phyloP scores from a whole-genome alignment of 345 rosid species.

The Brassica cretica region DNA sequence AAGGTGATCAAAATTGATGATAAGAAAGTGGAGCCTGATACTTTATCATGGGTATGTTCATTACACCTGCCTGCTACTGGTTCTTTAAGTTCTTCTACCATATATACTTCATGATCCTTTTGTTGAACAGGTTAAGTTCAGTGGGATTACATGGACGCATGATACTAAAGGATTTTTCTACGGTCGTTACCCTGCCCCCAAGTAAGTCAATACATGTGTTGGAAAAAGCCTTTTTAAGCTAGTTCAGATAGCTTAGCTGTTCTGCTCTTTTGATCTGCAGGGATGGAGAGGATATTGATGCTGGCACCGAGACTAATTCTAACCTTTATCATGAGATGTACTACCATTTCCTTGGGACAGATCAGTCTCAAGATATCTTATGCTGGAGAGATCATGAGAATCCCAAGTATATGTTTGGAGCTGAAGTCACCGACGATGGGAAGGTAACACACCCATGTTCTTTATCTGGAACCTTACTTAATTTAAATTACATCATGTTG shows the following conservation, averaged over 20 bases:
- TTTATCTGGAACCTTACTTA: neutral
- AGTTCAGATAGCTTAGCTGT: neutral
- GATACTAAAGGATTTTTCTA: constrained; percentile 89
- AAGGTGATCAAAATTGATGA: constrained; percentile 68
- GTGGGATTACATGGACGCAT: constrained; percentile 77
- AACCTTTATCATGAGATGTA: constrained; percentile 76
- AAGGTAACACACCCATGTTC: constrained; percentile 48
- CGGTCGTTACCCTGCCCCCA: constrained; percentile 85
- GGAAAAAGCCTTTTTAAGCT: neutral
- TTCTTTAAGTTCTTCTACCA: neutral
- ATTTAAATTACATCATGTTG: neutral
- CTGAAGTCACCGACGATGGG: constrained; percentile 76
- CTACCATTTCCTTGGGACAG: constrained; percentile 81
- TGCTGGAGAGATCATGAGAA: constrained; percentile 89
- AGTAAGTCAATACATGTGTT: constrained; percentile 44
- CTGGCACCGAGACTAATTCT: constrained; percentile 86
- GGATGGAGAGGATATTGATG: constrained; percentile 75
- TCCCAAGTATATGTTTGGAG: constrained; percentile 63
- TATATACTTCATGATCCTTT: constrained; percentile 2
- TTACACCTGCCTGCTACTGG: neutral
- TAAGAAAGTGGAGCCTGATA: constrained; percentile 69
- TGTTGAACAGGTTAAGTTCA: constrained; percentile 67
- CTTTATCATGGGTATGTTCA: constrained; percentile 75
- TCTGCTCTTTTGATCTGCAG: constrained; percentile 32
- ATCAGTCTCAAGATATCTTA: constrained; percentile 79